phyloP scores from a whole-genome alignment of 768 basidiomycete species.

The Podaxis sp. region DNA sequence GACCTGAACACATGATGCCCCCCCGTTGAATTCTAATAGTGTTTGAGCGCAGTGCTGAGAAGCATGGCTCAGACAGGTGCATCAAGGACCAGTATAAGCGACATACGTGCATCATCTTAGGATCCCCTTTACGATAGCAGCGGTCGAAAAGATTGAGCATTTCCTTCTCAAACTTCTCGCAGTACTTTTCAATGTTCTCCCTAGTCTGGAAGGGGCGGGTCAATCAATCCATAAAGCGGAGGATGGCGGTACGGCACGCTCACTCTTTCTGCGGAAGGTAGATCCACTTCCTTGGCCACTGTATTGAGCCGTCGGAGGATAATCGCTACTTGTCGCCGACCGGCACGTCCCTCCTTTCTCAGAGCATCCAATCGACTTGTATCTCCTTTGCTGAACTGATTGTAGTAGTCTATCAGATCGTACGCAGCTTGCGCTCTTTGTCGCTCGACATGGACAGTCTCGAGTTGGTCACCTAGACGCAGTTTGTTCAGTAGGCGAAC shows the following conservation, averaged over 20 bases:
- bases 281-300: slow-evolving; percentile 91
- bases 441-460: slow-evolving; percentile 88
- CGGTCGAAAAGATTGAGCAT: slow-evolving; percentile 95
- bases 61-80: background rate
- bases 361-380: slow-evolving; percentile 70
- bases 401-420: slow-evolving; percentile 91
- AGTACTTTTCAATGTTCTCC: slow-evolving; percentile 93
- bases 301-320: slow-evolving; percentile 81
- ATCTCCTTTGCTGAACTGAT: slow-evolving; percentile 84
- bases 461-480: slow-evolving; percentile 84
- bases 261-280: slow-evolving; percentile 80
- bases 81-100: background rate
- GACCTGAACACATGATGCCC: slow-evolving; percentile 93
- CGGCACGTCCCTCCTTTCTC: slow-evolving; percentile 86
- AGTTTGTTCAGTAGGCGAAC: slow-evolving; percentile 8
- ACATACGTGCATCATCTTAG: slow-evolving; percentile 96
- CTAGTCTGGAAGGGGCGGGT: slow-evolving; percentile 53
- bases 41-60: slow-evolving; percentile 96
- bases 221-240: background rate
- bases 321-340: slow-evolving; percentile 84
- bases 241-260: slow-evolving; percentile 10
- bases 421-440: slow-evolving; percentile 93
- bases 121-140: slow-evolving; percentile 95
- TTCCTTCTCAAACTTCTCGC: slow-evolving; percentile 98
- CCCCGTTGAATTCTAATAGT: slow-evolving; percentile 96